Evolutionary conservation across 768 basidiomycete species (phyloP).

Genomic region (Suillus discolor): DNA sequence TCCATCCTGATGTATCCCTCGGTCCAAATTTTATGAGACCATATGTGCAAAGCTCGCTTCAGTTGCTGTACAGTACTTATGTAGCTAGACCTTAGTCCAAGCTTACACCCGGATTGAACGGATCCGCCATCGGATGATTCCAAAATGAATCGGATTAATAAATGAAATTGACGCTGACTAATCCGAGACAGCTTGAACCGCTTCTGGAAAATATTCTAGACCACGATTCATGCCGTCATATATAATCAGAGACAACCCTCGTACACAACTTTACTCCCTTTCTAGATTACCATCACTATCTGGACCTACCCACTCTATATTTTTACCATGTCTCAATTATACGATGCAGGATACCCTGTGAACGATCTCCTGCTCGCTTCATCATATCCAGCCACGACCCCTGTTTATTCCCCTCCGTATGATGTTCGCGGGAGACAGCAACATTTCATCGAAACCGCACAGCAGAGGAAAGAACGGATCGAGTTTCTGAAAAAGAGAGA

Average conservation of each 20-base stretch:
- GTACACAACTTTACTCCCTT: conserved; percentile 14
- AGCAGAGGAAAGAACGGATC: conserved; percentile 52
- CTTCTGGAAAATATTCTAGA: conserved; percentile 12
- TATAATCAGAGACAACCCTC: conserved; percentile 12
- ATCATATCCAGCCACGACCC: conserved; percentile 24
- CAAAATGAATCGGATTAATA: neutral
- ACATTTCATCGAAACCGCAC: conserved; percentile 44
- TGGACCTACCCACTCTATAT: neutral
- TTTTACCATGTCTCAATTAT: neutral
- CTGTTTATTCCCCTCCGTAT: conserved; percentile 33
- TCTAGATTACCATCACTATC: conserved; percentile 3
- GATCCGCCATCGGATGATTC: neutral
- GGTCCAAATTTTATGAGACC: neutral
- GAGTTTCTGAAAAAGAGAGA: conserved; percentile 53
- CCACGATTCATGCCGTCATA: conserved; percentile 9
- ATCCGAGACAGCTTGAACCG: conserved; percentile 11
- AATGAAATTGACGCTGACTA: conserved; percentile 14
- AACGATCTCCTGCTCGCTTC: conserved; percentile 7
- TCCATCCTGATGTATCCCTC: no score
- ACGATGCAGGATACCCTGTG: conserved; percentile 5
- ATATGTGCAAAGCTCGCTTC: neutral
- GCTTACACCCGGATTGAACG: neutral
- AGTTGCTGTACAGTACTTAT: neutral
- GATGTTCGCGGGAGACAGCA: conserved; percentile 48
- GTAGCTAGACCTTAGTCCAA: neutral